phyloP scores from a whole-genome alignment of 139 green algal genomes.

The Dunaliella primolecta region DNA sequence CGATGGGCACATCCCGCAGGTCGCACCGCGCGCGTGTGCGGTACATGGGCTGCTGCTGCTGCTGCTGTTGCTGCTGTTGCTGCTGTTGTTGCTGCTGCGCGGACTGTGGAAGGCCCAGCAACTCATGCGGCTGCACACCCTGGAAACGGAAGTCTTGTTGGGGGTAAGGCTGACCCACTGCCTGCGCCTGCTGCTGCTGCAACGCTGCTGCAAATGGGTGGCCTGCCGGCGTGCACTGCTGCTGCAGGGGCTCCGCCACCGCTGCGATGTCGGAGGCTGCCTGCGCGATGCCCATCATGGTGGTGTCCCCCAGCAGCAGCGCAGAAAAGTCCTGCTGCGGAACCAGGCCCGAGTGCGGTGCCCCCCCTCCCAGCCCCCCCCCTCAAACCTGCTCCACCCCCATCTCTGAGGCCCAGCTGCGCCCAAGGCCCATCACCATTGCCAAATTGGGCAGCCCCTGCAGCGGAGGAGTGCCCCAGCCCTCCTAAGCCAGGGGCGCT shows the following conservation, averaged over 20 bases:
- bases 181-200: neutral
- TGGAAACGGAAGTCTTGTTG: neutral
- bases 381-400: neutral
- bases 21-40: neutral
- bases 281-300: neutral
- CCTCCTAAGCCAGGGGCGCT: no score
- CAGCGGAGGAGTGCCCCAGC: no score
- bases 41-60: neutral
- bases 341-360: neutral
- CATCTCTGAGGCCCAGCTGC: no score
- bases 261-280: neutral
- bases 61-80: neutral
- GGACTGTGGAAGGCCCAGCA: neutral
- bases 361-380: neutral
- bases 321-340: neutral
- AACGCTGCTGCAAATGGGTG: no score
- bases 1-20: slow-evolving; percentile 24
- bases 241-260: neutral
- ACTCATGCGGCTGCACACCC: no score
- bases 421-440: neutral
- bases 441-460: neutral
- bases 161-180: neutral
- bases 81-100: neutral
- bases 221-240: neutral
- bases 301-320: neutral